These are phyloP conservation scores for Flueggea neowawraea DNA, from an alignment of 441 rosid species.

Conservation along the genomic window DNA sequence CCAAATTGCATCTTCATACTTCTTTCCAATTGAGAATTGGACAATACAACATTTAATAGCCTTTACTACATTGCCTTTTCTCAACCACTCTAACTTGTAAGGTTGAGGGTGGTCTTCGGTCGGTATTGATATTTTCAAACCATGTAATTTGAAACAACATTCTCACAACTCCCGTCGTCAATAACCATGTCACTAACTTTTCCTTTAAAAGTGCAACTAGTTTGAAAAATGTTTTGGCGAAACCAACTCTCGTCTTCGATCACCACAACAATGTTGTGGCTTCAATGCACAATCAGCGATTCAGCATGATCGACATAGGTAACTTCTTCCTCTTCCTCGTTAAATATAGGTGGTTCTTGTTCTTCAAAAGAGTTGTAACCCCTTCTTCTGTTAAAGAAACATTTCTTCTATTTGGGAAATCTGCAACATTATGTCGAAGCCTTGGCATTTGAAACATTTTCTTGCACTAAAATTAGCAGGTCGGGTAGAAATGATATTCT, in stretches of 20 bases:
- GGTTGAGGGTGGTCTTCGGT: neutral
- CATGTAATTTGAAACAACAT: constrained; percentile 1
- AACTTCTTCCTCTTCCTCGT: neutral
- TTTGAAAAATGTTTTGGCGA: neutral
- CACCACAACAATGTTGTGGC: neutral
- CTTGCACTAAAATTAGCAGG: too few relatives aligned
- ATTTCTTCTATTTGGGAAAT: too few relatives aligned
- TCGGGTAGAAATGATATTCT: too few relatives aligned
- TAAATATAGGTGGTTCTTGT: neutral
- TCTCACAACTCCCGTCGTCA: constrained; percentile 6
- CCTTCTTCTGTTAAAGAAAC: too few relatives aligned
- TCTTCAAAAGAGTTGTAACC: too few relatives aligned
- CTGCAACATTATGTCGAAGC: too few relatives aligned
- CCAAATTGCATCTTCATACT: neutral
- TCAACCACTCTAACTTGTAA: constrained; percentile 1
- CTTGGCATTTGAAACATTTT: too few relatives aligned
- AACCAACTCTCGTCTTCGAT: too few relatives aligned
- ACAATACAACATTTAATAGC: neutral
- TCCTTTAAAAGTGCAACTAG: neutral
- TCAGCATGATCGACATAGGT: neutral
- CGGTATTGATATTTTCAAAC: neutral
- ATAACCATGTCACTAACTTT: constrained; percentile 2
- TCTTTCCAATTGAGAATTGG: neutral
- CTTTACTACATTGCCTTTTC: neutral
- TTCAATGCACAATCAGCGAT: neutral